phyloP scores from a whole-genome alignment of 495 filamentous ascomycete genomes.

The Xylaria cubensis region DNA sequence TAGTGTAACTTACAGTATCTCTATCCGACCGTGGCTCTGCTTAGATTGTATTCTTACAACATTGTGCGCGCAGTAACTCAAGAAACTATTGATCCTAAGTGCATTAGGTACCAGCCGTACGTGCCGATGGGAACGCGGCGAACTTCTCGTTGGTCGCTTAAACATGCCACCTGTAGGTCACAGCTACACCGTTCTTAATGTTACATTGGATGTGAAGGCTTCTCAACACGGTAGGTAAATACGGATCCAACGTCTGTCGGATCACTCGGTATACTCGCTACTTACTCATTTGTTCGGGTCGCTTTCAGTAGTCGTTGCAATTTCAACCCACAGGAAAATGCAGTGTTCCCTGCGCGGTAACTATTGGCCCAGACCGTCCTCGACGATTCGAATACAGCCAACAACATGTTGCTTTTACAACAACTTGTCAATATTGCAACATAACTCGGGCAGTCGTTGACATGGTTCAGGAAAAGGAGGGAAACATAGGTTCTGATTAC shows the following conservation, averaged over 20 bases:
- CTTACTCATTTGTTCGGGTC: background rate
- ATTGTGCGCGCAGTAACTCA: background rate
- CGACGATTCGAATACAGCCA: background rate
- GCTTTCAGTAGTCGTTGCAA: slow-evolving; percentile 4
- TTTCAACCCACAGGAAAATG: background rate
- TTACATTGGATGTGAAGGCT: background rate
- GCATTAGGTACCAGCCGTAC: background rate
- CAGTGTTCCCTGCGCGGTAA: background rate
- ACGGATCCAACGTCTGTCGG: background rate
- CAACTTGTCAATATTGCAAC: slow-evolving; percentile 7
- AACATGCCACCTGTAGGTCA: background rate
- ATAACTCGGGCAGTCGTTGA: background rate
- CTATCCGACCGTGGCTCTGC: background rate
- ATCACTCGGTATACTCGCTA: background rate
- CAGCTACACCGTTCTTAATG: background rate
- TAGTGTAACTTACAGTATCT: background rate
- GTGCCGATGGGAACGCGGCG: background rate
- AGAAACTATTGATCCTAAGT: slow-evolving; percentile 5
- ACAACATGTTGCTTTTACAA: background rate
- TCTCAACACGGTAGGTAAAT: background rate
- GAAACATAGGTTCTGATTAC: background rate
- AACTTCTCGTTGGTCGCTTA: background rate
- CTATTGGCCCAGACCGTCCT: slow-evolving; percentile 15
- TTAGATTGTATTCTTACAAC: background rate
- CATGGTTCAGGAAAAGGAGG: background rate